phyloP scores from a whole-genome alignment of 805 yeast genomes.

The Yamadazyma insecticola region DNA sequence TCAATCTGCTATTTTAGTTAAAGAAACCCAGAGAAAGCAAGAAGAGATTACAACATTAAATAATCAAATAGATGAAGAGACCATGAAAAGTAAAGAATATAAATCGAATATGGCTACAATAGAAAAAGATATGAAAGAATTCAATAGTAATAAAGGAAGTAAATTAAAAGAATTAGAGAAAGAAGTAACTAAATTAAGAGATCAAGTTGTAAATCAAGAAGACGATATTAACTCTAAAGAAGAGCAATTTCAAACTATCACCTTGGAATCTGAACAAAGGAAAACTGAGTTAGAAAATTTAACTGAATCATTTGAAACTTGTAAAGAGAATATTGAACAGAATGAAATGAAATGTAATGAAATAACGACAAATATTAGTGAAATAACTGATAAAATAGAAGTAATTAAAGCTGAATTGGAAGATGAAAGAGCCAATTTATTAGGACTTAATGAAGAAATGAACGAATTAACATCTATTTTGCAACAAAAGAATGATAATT shows the following conservation, averaged over 20 bases:
- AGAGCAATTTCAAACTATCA: conserved; percentile 55
- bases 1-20: conserved; percentile 51
- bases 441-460: conserved; percentile 75
- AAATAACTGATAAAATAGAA: conserved; percentile 15
- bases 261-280: conserved; percentile 68
- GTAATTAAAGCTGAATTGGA: conserved; percentile 33
- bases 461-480: conserved; percentile 50
- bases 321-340: conserved; percentile 29
- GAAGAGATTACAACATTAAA: conserved; percentile 43
- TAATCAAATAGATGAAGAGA: conserved; percentile 31
- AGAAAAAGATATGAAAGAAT: conserved; percentile 78
- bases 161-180: conserved; percentile 63
- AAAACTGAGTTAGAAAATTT: conserved; percentile 49
- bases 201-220: conserved; percentile 36
- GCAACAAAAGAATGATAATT: conserved; percentile 37
- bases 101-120: conserved; percentile 46
- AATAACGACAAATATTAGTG: conserved; percentile 20
- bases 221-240: conserved; percentile 41
- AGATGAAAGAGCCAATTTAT: conserved; percentile 52
- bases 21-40: conserved; percentile 42
- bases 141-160: conserved; percentile 70
- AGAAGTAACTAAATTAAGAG: conserved; percentile 41
- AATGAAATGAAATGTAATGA: conserved; percentile 13
- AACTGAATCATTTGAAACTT: conserved; percentile 37
- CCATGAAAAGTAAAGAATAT: conserved; percentile 23